Base-by-base conservation (phyloP, 169 alveolate species). In the Cryptosporidium baileyi region DNA sequence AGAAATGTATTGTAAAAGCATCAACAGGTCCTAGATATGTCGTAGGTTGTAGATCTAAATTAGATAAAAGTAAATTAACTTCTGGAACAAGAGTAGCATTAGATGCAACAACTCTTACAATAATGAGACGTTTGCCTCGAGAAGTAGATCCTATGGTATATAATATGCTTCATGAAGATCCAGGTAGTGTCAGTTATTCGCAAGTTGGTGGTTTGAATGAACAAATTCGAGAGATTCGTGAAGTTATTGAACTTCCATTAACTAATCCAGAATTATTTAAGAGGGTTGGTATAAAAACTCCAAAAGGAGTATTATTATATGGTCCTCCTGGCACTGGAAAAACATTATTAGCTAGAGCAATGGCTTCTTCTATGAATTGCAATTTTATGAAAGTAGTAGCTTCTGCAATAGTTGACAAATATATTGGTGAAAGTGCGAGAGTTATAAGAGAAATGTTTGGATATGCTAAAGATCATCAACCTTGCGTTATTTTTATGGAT, bases 321-420 rank as follows among this genome's bases (percentile, higher is more conserved):
- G 99, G 99, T 2, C 99, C 99, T 22, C 99, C 99, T 34, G 99
- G 99, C 17, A 98, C 99, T 17, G 99, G 99, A 6, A 98, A 98
- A 90, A 98, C 99, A 19, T 91, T 97, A 9, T 89, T 98, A 47
- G 99, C 99, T 4, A 94, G 99, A 90, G 99, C 99, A 19, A 93
- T 98, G 93, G 99, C 99, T 5, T 94, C 98, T 85, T 96, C 97
- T 88, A 96, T 98, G 92, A 98, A 96, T 80, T 96, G 99, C 65
- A 96, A 94, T 89, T 98, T 98, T 92, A 90, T 98, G 93, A 94
- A 97, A 89, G 99, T 98, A n/a, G 99, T 98, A 2, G 99, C 99
- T 1, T 96, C 99, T 9, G 99, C 99, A 52, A 97, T 98, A 54
- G 99, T 98, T 19, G 99, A 98, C 92, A 98, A 98, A 89, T 98